Conservation (phyloP, 805 yeast genomes). For the Grigorovia humatica region DNA sequence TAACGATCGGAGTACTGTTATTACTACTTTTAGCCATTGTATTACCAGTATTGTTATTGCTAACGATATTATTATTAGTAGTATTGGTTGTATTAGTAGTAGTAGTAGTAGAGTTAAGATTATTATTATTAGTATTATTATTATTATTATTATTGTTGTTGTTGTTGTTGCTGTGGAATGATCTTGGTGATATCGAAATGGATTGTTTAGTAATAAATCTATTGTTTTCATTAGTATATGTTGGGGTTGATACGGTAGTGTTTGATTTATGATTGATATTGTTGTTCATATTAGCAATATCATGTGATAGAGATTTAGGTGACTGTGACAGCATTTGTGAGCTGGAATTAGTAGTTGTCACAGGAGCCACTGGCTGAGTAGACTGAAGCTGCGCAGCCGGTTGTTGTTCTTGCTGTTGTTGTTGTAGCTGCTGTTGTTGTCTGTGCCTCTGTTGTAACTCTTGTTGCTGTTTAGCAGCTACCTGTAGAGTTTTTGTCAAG, state of each 20-base stretch:
- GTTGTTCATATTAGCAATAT: neutral
- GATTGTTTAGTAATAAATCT: neutral
- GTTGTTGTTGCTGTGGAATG: neutral
- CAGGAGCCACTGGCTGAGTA: neutral
- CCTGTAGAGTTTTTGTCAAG: conserved; percentile 26
- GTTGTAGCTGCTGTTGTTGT: conserved; percentile 12
- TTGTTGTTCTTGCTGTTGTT: conserved; percentile 3
- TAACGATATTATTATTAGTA: neutral
- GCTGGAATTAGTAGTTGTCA: neutral
- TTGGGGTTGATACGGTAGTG: neutral
- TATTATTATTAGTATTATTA: neutral
- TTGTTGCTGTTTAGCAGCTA: conserved; percentile 29
- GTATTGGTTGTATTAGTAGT: neutral
- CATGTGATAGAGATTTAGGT: neutral
- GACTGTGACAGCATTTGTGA: neutral
- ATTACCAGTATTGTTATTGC: neutral
- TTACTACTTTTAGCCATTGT: neutral
- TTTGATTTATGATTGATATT: neutral
- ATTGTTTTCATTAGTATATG: conserved; percentile 1
- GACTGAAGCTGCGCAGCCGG: neutral
- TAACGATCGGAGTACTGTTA: neutral
- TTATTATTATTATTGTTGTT: neutral
- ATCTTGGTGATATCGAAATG: neutral
- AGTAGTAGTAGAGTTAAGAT: neutral
- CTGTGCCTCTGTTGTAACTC: conserved; percentile 18